Evolutionary conservation across 2,329 filamentous ascomycete species (phyloP), one percentile per base, ranked within the genome.

Genomic region (Calcarisporium arbuscula): DNA sequence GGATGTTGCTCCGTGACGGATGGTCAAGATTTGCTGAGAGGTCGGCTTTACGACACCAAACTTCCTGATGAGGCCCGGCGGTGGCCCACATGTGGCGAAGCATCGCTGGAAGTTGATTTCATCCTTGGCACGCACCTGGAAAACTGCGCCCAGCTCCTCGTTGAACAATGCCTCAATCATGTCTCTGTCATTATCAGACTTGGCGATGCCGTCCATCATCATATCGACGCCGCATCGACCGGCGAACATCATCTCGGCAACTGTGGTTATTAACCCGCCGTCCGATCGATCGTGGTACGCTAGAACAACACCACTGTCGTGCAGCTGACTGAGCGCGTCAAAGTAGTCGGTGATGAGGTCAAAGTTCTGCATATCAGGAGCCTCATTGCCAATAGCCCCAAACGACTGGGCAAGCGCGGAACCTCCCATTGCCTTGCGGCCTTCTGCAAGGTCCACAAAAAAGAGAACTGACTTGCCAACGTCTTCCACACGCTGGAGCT

Each of bases 181-280:
- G 50, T 79, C 67, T 2, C 79, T 70, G 29, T 76, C 65, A 8
- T 72, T 72, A 28, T 80, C 70, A 17, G 76, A 77, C 40, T 76
- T 77, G 19, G 74, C 64, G 25, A 88, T 68, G 35, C 74, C 75
- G 54, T 95, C 89, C 38, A 95, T 68, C 70, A 85, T 83, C 40
- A 96, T 70, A 47, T 94, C 85, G 19, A 87, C 74, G 41, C 90
- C 92, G 51, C 85, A 94, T 36, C 89, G 83, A 19, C 92, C 92
- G 20, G 92, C 90, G 57, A 96, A 96, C 78, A 94, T 94, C 92
- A 96, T 96, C 63, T 98, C 92, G 4, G 81, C 85, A 21, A 96
- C 65, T 6, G 90, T 89, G 1, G 90, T 92, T 54, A 96, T 77
- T 8, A 96, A 68, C 51, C 92, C 92, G 58, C 90, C 92, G 57